phyloP scores from a whole-genome alignment of 2,329 filamentous ascomycete species.

The Oidium heveae region DNA sequence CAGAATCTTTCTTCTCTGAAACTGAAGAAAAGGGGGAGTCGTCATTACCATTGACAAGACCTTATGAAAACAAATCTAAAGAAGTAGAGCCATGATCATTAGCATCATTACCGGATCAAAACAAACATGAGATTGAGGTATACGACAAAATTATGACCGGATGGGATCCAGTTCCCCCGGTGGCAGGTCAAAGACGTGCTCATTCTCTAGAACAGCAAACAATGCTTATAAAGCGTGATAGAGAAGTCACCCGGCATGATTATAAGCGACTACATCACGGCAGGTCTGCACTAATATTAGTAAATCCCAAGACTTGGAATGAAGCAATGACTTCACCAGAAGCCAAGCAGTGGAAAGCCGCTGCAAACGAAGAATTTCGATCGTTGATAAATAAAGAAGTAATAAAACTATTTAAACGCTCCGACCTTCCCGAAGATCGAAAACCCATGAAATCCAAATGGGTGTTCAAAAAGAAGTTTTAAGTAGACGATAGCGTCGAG shows the following conservation, averaged over 20 bases:
- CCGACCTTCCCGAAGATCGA: background rate
- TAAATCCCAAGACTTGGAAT: background rate
- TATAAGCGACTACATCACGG: background rate
- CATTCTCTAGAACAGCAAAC: background rate
- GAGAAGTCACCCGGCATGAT: background rate
- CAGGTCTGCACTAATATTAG: background rate
- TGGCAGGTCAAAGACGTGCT: background rate
- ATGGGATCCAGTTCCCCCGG: background rate
- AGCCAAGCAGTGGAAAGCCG: background rate
- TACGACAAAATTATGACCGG: background rate
- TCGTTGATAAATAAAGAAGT: background rate
- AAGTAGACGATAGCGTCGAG: background rate
- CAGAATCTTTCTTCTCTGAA: background rate
- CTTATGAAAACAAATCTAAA: too few relatives aligned
- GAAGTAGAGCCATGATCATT: too few relatives aligned
- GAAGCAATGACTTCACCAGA: background rate
- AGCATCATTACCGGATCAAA: background rate
- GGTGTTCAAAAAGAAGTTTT: background rate
- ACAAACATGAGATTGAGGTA: background rate
- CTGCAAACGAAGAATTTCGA: background rate
- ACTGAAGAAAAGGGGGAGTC: background rate
- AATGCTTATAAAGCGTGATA: background rate
- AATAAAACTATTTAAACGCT: background rate
- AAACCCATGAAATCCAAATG: background rate
- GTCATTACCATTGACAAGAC: too few relatives aligned